Evolutionary conservation across 1,139 yeast species (phyloP).

Genomic region (Wickerhamomyces sp.): DNA sequence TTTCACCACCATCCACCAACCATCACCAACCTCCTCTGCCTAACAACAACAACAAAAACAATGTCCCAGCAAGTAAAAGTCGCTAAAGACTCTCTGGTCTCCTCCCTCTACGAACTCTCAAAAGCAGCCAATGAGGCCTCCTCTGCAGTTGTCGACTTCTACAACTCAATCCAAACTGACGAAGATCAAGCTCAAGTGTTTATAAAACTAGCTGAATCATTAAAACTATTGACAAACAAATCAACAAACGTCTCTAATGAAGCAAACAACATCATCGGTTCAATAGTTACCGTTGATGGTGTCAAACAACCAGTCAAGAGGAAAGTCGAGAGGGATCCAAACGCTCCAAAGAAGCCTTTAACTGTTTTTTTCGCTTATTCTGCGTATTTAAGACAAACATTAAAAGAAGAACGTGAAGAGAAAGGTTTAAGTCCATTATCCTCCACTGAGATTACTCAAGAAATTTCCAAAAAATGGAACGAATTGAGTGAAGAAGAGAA

Average conservation of each 20-base stretch:
- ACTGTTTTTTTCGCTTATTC: constrained; percentile 81
- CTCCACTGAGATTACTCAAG: constrained; percentile 73
- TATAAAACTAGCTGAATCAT: constrained; percentile 32
- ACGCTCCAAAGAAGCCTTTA: constrained; percentile 53
- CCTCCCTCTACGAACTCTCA: constrained; percentile 73
- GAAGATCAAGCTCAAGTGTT: constrained; percentile 34
- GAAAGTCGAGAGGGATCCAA: constrained; percentile 51
- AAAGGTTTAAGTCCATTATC: constrained; percentile 58
- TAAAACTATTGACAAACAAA: constrained; percentile 26
- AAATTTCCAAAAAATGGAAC: constrained; percentile 77
- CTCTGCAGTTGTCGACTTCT: constrained; percentile 68
- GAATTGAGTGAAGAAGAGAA: constrained; percentile 62
- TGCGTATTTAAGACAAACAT: constrained; percentile 54
- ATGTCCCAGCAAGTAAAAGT: constrained; percentile 29
- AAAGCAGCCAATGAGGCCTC: constrained; percentile 81
- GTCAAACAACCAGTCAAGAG: constrained; percentile 35
- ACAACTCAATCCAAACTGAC: constrained; percentile 37
- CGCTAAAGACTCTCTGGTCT: constrained; percentile 48
- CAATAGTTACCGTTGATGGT: constrained; percentile 3
- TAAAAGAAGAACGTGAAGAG: constrained; percentile 61
- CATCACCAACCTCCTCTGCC: no score
- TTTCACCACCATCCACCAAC: no score
- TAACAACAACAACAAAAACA: not conserved
- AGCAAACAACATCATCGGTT: constrained; percentile 5
- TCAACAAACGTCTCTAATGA: constrained; percentile 12